Evolutionary conservation across 371 early-diverging fungal genomes (phyloP).

Genomic region (Cokeromyces recurvatus): DNA sequence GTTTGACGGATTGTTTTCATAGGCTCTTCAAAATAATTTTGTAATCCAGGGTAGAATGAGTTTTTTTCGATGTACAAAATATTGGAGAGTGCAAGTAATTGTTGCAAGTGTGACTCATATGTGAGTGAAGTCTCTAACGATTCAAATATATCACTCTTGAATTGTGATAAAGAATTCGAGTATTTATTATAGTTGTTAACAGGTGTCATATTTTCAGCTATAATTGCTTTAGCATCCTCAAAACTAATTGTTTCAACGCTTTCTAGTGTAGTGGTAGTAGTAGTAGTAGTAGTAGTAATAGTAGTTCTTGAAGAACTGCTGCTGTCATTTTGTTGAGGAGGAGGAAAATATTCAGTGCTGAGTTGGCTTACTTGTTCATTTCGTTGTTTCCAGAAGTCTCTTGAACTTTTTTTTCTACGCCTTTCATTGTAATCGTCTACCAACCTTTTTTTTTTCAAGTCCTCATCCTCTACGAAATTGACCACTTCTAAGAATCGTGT

Average conservation of each 20-base stretch:
- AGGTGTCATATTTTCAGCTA: conserved; percentile 5
- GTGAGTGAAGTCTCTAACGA: conserved; percentile 5
- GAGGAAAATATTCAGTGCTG: not conserved
- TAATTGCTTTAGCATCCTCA: conserved; percentile 7
- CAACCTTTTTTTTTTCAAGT: conserved; percentile 4
- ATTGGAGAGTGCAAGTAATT: conserved; percentile 5
- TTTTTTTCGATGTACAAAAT: conserved; percentile 8
- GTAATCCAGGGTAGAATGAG: conserved; percentile 8
- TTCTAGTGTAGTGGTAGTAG: conserved; percentile 4
- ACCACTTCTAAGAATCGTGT: conserved; percentile 4
- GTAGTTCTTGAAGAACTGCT: not conserved
- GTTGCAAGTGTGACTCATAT: conserved; percentile 9
- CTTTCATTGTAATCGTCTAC: conserved; percentile 4
- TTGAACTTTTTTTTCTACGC: conserved; percentile 1
- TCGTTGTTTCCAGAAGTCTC: conserved; percentile 9
- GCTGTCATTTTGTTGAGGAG: not conserved
- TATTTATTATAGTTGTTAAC: conserved; percentile 3
- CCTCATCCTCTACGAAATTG: conserved; percentile 2
- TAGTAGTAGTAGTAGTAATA: not conserved
- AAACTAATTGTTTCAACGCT: conserved; percentile 8
- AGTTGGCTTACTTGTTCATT: conserved; percentile 1
- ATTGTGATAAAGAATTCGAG: conserved; percentile 6
- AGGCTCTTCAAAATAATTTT: conserved; percentile 5
- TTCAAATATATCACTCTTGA: conserved; percentile 4
- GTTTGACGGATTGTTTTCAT: too few relatives aligned